A percentile compares a stretch with the other conserved stretches of the same genome.
Conservation (phyloP, 176 grass and related monocot genomes). For the Aegilops umbellulata region DNA sequence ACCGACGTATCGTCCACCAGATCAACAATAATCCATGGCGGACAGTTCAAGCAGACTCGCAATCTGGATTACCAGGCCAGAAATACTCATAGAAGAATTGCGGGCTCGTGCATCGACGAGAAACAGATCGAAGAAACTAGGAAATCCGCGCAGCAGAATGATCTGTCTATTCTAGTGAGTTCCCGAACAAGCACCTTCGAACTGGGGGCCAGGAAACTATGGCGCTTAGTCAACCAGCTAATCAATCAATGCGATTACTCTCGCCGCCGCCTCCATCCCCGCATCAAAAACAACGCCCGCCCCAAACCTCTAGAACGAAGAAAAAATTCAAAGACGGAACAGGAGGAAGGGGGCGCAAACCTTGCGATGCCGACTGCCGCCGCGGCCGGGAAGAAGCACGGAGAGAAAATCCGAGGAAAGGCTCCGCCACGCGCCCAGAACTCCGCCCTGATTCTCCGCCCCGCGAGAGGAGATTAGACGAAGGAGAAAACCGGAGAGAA, state of each 20-base stretch:
- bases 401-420: background rate
- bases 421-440: background rate
- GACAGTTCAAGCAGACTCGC: background rate
- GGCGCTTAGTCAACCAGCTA: no score
- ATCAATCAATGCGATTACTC: background rate
- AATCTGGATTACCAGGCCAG: background rate
- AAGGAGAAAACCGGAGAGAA: slow-evolving; percentile 20
- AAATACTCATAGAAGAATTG: background rate
- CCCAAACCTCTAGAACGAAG: background rate
- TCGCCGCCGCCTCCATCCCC: background rate
- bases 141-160: background rate
- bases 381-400: background rate
- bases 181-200: background rate
- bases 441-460: background rate
- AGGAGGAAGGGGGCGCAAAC: slow-evolving; percentile 16
- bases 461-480: slow-evolving; percentile 21
- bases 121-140: slow-evolving; percentile 9
- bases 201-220: slow-evolving; percentile 5
- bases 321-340: background rate
- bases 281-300: background rate
- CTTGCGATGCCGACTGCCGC: slow-evolving; percentile 8
- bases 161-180: background rate
- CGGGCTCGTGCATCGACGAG: background rate
- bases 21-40: slow-evolving; percentile 6
- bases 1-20: background rate